Evolutionary conservation across 139 green algal species (phyloP).

Genomic region (Penium margaritaceum): DNA sequence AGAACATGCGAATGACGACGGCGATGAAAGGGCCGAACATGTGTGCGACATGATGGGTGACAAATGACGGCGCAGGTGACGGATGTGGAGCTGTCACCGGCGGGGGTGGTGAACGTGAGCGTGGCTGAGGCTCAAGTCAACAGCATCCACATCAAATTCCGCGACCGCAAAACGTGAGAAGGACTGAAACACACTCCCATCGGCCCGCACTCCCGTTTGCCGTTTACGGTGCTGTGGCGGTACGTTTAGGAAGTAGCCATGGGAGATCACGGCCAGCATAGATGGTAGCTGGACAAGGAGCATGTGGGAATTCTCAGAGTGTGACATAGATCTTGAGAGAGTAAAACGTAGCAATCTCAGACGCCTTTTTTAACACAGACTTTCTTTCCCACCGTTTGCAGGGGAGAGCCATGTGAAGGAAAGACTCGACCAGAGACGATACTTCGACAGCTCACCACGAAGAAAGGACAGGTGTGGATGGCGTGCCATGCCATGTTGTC

Average conservation of each 20-base stretch:
- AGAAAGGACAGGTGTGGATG: constrained; percentile 50
- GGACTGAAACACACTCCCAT: background rate
- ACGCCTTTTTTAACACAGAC: too few relatives aligned
- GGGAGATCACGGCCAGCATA: too few relatives aligned
- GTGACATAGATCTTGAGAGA: too few relatives aligned
- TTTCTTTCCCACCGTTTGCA: constrained; percentile 1
- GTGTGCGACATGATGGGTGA: too few relatives aligned
- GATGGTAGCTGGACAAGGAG: too few relatives aligned
- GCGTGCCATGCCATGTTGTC: background rate
- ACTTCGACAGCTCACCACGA: constrained; percentile 68
- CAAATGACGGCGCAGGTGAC: too few relatives aligned
- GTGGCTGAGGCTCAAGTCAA: constrained; percentile 70
- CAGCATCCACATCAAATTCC: constrained; percentile 63
- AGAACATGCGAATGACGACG: too few relatives aligned
- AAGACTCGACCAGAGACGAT: constrained; percentile 71
- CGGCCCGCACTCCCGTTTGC: background rate
- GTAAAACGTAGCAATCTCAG: too few relatives aligned
- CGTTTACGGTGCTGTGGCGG: background rate
- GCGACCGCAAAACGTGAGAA: constrained; percentile 67
- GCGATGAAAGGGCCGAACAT: too few relatives aligned
- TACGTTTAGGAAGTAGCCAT: background rate
- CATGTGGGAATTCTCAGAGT: too few relatives aligned
- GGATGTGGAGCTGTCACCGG: constrained; percentile 52
- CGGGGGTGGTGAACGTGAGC: constrained; percentile 48
- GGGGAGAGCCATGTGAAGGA: constrained; percentile 46